Evolutionary conservation across 305 asterid species (phyloP), one percentile per base, ranked within the genome.

Genomic region (Fraxinus sp.): DNA sequence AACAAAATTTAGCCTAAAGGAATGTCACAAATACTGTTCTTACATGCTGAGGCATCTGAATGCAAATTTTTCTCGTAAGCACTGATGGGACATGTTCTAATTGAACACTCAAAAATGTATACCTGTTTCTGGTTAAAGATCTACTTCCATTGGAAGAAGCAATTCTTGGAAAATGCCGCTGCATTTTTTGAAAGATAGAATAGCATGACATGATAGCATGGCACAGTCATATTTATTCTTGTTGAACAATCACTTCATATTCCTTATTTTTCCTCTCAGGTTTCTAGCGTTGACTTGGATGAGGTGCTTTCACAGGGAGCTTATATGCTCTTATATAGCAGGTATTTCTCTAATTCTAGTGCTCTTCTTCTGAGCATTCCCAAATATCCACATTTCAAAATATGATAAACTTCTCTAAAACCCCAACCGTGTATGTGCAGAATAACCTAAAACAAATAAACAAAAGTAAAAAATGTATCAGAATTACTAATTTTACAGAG

Each of bases 231-330:
- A 76, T 73, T 39, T 75, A 37, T 41, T 77, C 59, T 35, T 18
- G 68, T n/a, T 81, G 79, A 79, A 14, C 75, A 33, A 43, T 16
- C 68, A 80, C 36, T n/a, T 26, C 43, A 57, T 37, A 76, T 77
- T 66, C 77, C 30, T 18, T 74, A 20, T 73, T 70, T 28, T 66
- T 74, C 41, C 78, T 81, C 88, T 82, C 90, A 96, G 99, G 98
- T 94, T 85, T 86, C 77, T 83, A 57, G 57, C 0, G 97, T 91
- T 84, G 96, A 90, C 82, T 83, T 91, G 88, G 97, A 93, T 80
- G 99, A 96, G 87, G 97, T 96, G 81, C 97, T 96, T 81, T 94
- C 97, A 0, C 99, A 94, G 90, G 98, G 98, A 86, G 98, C 97
- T 84, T 96, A 96, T 86, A 96, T 94, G 99, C 96, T 96, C 83